phyloP scores from a whole-genome alignment of 352 stramenopile genomes.

The Halophytophthora polymorphica region DNA sequence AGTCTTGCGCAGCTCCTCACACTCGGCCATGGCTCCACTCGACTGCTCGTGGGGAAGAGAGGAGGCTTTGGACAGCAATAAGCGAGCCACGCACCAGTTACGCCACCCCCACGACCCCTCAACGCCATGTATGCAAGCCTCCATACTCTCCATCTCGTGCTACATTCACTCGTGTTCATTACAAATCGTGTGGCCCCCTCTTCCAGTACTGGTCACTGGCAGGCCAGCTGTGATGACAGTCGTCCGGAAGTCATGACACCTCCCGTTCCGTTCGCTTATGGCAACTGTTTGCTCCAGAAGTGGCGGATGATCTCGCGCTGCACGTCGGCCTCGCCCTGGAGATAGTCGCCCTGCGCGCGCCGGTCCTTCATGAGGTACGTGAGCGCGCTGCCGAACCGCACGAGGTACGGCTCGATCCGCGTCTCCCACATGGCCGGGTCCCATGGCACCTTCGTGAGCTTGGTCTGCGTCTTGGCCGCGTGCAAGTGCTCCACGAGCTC shows the following conservation, averaged over 20 bases:
- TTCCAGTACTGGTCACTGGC: too few relatives aligned
- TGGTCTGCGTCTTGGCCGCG: slow-evolving; percentile 48
- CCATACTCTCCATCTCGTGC: too few relatives aligned
- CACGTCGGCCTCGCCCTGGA: slow-evolving; percentile 34
- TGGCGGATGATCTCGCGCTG: slow-evolving; percentile 74
- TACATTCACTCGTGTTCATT: not conserved
- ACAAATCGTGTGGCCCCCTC: not conserved
- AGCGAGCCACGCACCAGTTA: too few relatives aligned
- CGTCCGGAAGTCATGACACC: slow-evolving; percentile 2
- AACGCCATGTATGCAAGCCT: too few relatives aligned
- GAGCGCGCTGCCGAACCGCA: slow-evolving; percentile 68
- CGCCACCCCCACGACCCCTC: too few relatives aligned
- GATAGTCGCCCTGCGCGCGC: slow-evolving; percentile 46
- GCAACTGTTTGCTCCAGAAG: slow-evolving; percentile 52
- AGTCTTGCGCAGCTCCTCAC: slow-evolving; percentile 49
- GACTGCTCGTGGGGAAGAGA: not conserved
- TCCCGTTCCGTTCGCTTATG: slow-evolving; percentile 5
- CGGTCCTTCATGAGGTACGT: slow-evolving; percentile 72
- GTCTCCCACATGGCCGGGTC: slow-evolving; percentile 65
- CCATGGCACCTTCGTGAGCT: slow-evolving; percentile 67
- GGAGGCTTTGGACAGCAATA: too few relatives aligned
- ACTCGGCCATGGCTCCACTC: slow-evolving; percentile 5
- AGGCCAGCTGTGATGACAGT: too few relatives aligned
- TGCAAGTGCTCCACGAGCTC: slow-evolving; percentile 83
- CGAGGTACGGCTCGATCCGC: slow-evolving; percentile 60